Evolutionary conservation across 306 rosid genomes (phyloP), one percentile per base, ranked within the genome.

Genomic region (Cucumis cinereus): DNA sequence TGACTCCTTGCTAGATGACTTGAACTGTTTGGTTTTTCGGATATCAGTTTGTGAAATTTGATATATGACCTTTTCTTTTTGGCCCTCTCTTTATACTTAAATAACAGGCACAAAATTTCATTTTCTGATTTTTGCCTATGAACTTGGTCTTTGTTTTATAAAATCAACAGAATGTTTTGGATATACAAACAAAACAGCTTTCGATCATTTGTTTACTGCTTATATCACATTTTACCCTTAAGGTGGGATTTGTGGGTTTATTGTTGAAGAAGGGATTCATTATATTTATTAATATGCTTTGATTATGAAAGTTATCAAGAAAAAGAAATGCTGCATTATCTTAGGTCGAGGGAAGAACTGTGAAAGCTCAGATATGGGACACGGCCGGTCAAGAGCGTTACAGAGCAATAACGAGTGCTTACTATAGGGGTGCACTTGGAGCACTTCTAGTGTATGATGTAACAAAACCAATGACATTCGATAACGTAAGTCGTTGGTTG

Each of bases 341-440:
- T 57, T 77, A 93, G 98, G 98, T 94, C 14, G 98, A 93, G 81
- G 97, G 96, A 81, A 87, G 91, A 84, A 93, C 88, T 3, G 89
- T 93, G 68, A 93, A 93, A 76, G 87, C 98, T 79, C 98, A 93
- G 77, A 93, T 93, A 86, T 93, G 98, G 98, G 98, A 93, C 58
- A 93, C 97, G 0, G 98, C 98, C 0, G 98, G 97, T 55, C 98
- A 93, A 88, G 98, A 93, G 84, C 88, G 98, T 9, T 91, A 93
- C 82, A 87, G 96, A 58, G 98, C 98, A 10, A 93, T 93, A 33
- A 93, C 97, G 0, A 90, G 96, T 74, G 98, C 98, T 35, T 93
- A 93, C 88, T 93, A 93, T 47, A 80, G 97, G 2, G 98, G 98
- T 20, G 98, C 98, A 26, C 94, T 93, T 1, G 98, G 97, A 67